A percentile compares a stretch with the other conserved stretches of the same genome.
Evolutionary conservation across 2,329 filamentous ascomycete genomes (phyloP).

Genomic region (Tolypocladium sp.): DNA sequence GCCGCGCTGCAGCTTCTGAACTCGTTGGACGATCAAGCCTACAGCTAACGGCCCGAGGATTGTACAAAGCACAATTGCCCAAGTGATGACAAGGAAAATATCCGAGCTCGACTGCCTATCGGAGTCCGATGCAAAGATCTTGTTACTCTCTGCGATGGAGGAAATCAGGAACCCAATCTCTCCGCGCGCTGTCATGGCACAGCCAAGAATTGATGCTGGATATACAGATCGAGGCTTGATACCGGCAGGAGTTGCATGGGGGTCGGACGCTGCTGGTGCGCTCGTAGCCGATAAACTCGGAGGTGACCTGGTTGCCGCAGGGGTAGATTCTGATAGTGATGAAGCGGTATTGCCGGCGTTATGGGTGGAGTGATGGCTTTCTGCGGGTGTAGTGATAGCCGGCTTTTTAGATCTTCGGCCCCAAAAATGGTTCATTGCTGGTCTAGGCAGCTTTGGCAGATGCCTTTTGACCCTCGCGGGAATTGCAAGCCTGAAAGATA

Average conservation of each 20-base stretch:
- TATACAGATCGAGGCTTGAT: constrained; percentile 1
- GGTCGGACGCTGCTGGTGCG: not conserved
- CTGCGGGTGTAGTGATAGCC: no score
- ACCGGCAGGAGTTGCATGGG: no score
- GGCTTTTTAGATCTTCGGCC: no score
- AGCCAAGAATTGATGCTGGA: constrained; percentile 3
- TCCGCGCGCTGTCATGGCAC: constrained; percentile 2
- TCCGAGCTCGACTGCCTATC: not conserved
- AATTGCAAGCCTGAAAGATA: not conserved
- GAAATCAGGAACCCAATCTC: constrained; percentile 6
- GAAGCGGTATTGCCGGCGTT: no score
- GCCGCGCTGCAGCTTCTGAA: not conserved
- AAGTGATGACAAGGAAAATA: not conserved
- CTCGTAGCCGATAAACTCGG: not conserved
- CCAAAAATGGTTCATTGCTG: no score
- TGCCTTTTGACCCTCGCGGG: no score
- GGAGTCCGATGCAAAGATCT: not conserved
- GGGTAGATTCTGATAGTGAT: no score
- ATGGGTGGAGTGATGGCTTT: no score
- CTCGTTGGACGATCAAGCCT: not conserved
- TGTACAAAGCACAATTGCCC: not conserved
- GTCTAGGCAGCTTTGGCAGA: no score
- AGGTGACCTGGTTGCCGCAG: no score
- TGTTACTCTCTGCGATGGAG: constrained; percentile 4
- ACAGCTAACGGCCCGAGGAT: not conserved